Conservation (phyloP, 805 yeast species). For the Debaryomyces hansenii region DNA sequence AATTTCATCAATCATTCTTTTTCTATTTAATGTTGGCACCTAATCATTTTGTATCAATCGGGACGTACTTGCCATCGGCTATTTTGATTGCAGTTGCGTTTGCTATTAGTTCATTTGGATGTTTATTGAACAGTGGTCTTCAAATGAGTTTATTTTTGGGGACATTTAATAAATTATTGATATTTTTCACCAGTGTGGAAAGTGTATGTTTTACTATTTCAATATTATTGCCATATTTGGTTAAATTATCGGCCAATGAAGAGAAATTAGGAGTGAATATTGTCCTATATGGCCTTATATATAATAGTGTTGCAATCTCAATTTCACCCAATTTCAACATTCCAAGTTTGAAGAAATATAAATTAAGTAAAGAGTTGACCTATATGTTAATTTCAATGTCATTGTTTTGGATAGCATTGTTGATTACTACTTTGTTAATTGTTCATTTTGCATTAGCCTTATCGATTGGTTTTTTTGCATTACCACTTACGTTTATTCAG, state of each 20-base stretch:
- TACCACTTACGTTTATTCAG: slow-evolving; percentile 71
- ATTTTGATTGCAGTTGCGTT: slow-evolving; percentile 67
- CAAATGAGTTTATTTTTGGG: slow-evolving; percentile 17
- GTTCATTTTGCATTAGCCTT: slow-evolving; percentile 84
- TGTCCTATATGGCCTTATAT: slow-evolving; percentile 17
- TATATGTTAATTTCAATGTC: slow-evolving; percentile 47
- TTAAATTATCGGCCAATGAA: slow-evolving; percentile 10
- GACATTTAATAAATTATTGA: slow-evolving; percentile 23
- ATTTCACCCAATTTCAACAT: slow-evolving; percentile 12
- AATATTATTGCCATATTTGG: slow-evolving; percentile 25
- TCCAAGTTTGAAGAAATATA: slow-evolving; percentile 4
- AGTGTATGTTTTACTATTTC: slow-evolving; percentile 20
- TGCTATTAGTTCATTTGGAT: slow-evolving; percentile 65
- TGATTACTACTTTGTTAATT: slow-evolving; percentile 71
- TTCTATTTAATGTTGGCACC: slow-evolving; percentile 85
- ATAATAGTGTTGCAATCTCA: slow-evolving; percentile 12
- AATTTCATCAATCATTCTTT: slow-evolving; percentile 95
- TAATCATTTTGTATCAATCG: slow-evolving; percentile 81
- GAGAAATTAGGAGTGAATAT: slow-evolving; percentile 10
- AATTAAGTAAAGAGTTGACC: slow-evolving; percentile 20
- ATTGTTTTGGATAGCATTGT: slow-evolving; percentile 57
- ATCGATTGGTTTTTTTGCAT: slow-evolving; percentile 62
- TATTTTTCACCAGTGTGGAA: slow-evolving; percentile 29
- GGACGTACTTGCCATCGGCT: slow-evolving; percentile 88
- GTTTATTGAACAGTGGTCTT: slow-evolving; percentile 48